Evolutionary conservation across 306 rosid genomes (phyloP), one percentile per base, ranked within the genome.

Genomic region (barrel medic (Medicago truncatula)): DNA sequence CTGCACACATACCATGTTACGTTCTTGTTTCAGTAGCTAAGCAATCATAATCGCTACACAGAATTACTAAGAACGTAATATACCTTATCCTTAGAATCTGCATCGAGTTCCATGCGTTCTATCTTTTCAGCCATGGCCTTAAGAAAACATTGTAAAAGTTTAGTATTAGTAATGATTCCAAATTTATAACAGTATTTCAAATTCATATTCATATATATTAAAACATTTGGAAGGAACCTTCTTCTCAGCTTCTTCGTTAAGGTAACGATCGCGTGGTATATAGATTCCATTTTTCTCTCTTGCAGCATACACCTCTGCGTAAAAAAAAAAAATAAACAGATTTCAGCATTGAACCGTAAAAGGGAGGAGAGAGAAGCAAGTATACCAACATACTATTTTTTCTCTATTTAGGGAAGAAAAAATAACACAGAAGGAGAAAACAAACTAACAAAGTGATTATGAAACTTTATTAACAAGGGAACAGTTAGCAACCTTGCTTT

Each of bases 271-370:
- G 17, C 99, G 99, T 18, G 99, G 99, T 78, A 96, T 89, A 67
- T 96, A 96, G 86, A 96, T 96, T 79, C 99, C 99, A 53, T 96
- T 96, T 89, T 96, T 96, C 85, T 96, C 99, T 84, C 99, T 86
- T 66, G 99, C 97, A 83, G 99, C 99, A 84, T 86, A 92, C 58
- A 96, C 99, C 96, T 96, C 98, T 96, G 79, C 36, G 7, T 36
- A 61, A 34, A 74, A 71, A 46, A 28, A 43, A 16, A 21, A 74
- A 74, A 46, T 21, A 49, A 25, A 21, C 31, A 62, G 18, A 15
- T 78, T 49, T 78, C 23, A 83, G 63, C 61, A 44, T 13, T 65
- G 66, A 50, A 78, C 23, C 1, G 54, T 74, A 50, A 62, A 67
- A 65, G 46, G 28, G 14, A 59, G 25, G 28, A 56, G 66, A 18